phyloP scores from a whole-genome alignment of 2,329 filamentous ascomycete genomes.

The Stagonosporopsis chrysanthemi region DNA sequence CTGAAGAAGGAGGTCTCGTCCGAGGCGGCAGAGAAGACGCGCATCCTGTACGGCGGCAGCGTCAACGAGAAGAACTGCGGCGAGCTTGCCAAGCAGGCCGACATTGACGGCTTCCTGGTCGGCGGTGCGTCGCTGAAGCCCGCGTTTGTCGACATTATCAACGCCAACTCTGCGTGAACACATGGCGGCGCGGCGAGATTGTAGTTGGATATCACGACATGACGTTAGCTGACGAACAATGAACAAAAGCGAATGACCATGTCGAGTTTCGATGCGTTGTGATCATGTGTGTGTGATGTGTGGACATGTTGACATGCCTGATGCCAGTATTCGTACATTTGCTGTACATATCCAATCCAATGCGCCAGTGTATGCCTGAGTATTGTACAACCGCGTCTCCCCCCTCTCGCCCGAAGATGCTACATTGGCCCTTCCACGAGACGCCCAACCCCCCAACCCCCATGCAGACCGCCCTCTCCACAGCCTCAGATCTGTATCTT shows the following conservation, averaged over 20 bases:
- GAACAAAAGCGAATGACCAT: conserved; percentile 12
- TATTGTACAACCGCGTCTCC: conserved; percentile 11
- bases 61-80: conserved; percentile 98
- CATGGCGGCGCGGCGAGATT: conserved; percentile 46
- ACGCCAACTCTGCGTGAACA: conserved; percentile 58
- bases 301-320: conserved; percentile 3
- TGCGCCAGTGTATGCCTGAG: conserved; percentile 31
- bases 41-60: conserved; percentile 95
- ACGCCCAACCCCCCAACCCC: no score
- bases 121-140: conserved; percentile 97
- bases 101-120: conserved; percentile 98
- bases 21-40: conserved; percentile 82
- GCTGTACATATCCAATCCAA: conserved; percentile 30
- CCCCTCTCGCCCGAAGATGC: conserved; percentile 2
- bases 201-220: conserved; percentile 37
- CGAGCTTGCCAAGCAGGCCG: conserved; percentile 87
- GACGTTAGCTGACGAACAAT: conserved; percentile 16
- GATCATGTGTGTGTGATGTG: neutral
- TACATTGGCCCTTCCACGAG: conserved; percentile 14
- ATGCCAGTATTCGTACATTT: conserved; percentile 31
- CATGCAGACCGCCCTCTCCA: neutral
- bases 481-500: conserved; percentile 46
- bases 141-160: conserved; percentile 80
- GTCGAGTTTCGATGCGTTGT: no score
- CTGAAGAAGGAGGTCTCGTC: conserved; percentile 76